Percentiles rank a stretch among this genome's conserved stretches.
These are phyloP conservation scores for Raphanus raphanistrum DNA, from an alignment of 345 rosid species.

Conservation along the genomic window DNA sequence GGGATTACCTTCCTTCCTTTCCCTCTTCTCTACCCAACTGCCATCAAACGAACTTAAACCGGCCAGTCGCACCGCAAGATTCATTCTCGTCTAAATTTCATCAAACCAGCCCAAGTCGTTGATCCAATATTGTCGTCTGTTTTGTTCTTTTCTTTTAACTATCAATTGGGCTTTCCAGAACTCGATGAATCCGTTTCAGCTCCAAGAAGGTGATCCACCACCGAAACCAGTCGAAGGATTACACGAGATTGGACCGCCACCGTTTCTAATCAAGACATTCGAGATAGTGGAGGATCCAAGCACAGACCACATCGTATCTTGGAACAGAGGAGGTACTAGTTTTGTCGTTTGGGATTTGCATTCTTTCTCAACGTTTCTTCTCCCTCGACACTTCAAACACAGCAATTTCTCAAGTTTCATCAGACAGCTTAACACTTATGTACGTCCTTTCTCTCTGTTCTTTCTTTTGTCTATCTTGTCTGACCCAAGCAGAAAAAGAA, in stretches of 20 bases:
- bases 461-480: neutral
- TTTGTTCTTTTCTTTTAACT: neutral
- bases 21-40: conserved; percentile 24
- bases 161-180: neutral
- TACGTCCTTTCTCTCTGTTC: conserved; percentile 29
- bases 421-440: conserved; percentile 61
- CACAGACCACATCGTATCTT: conserved; percentile 68
- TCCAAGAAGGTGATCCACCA: neutral
- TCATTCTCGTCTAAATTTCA: neutral
- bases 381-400: conserved; percentile 57
- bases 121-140: neutral
- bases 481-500: neutral
- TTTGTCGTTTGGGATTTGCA: conserved; percentile 55
- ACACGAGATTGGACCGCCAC: conserved; percentile 79
- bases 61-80: neutral
- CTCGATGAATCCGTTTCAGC: conserved; percentile 21
- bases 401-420: conserved; percentile 60
- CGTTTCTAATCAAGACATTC: conserved; percentile 83
- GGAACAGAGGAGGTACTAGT: conserved; percentile 67
- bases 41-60: conserved; percentile 36
- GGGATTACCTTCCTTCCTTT: conserved; percentile 23
- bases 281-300: conserved; percentile 80
- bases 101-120: neutral
- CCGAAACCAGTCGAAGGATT: conserved; percentile 69
- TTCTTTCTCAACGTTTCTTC: conserved; percentile 48